Conservation (phyloP, 2,329 filamentous ascomycete genomes). For the Diaporthe capsici region DNA sequence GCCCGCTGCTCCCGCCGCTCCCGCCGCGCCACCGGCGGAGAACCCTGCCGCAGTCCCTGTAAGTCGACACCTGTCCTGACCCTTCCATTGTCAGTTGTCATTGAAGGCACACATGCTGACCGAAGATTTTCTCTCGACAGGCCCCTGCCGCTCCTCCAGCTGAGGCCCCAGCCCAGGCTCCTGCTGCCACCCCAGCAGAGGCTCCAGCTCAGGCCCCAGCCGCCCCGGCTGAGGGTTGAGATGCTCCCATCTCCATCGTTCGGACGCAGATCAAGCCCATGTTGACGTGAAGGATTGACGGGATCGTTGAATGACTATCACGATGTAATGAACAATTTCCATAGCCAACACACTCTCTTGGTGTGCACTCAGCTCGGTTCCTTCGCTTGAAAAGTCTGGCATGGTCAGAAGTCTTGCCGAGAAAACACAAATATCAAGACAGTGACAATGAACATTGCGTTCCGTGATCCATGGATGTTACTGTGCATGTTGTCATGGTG, state of each 20-base stretch:
- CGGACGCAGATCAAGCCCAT: not conserved
- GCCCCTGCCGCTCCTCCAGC: slow-evolving; percentile 11
- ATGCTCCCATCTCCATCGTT: not conserved
- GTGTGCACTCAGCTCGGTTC: too few relatives aligned
- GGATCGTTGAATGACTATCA: not conserved
- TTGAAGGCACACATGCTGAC: not conserved
- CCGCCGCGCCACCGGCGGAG: not conserved
- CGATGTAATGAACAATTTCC: not conserved
- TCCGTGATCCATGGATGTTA: too few relatives aligned
- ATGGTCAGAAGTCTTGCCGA: not conserved
- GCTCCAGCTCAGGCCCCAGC: not conserved
- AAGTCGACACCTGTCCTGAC: not conserved
- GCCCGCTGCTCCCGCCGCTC: slow-evolving; percentile 21
- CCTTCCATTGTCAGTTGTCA: not conserved
- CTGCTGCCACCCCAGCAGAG: not conserved
- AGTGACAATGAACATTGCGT: not conserved
- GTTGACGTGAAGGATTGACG: not conserved
- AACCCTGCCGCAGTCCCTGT: not conserved
- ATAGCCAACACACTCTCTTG: not conserved
- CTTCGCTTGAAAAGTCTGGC: not conserved
- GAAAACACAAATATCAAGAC: not conserved
- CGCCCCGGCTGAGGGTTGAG: slow-evolving; percentile 24
- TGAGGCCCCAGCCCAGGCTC: not conserved
- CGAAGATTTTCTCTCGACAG: not conserved
- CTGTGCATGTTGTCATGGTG: not conserved